Evolutionary conservation across 2,329 filamentous ascomycete species (phyloP).

Genomic region (Alternaria conjuncta): DNA sequence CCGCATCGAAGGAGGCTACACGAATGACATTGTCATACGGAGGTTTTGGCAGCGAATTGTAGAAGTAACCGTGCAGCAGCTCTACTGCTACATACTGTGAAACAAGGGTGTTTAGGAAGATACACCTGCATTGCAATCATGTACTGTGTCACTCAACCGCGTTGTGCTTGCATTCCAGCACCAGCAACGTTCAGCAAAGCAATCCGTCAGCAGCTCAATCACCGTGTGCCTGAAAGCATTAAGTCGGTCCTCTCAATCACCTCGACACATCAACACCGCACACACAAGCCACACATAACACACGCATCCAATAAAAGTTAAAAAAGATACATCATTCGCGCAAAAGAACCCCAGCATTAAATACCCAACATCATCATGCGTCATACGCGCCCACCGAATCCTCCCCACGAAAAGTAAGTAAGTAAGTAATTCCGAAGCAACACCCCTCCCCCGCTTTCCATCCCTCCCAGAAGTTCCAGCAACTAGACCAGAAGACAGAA

Average conservation of each 20-base stretch:
- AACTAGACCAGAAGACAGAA: constrained; percentile 4
- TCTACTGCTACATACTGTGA: background rate
- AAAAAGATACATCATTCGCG: constrained; percentile 6
- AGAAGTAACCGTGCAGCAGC: background rate
- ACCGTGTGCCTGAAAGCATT: background rate
- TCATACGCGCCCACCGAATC: background rate
- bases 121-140: background rate
- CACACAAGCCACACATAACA: background rate
- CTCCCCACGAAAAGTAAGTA: background rate
- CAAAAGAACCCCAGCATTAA: constrained; percentile 10
- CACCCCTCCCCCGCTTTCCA: background rate
- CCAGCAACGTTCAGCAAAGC: background rate
- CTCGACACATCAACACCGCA: background rate
- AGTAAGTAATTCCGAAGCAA: background rate
- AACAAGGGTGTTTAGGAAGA: background rate
- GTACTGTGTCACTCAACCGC: background rate
- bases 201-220: background rate
- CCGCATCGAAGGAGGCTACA: background rate
- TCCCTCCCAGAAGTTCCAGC: constrained; percentile 3
- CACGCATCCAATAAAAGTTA: background rate
- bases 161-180: background rate
- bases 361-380: constrained; percentile 10
- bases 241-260: background rate
- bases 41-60: background rate
- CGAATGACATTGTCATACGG: background rate